phyloP scores from a whole-genome alignment of 495 filamentous ascomycete species.

The Neurospora intermedia region DNA sequence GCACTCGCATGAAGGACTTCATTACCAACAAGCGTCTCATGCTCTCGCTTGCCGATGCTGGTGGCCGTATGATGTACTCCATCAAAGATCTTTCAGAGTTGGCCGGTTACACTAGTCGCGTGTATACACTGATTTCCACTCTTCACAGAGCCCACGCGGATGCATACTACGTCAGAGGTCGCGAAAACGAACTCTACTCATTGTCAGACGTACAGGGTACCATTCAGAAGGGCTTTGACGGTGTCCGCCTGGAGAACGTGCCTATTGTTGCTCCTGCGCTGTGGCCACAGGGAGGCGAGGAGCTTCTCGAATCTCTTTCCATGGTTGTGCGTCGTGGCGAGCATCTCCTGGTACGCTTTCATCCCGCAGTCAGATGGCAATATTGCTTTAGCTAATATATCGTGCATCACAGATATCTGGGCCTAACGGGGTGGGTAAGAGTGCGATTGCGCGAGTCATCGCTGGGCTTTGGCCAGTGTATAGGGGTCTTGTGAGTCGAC shows the following conservation, averaged over 20 bases:
- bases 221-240: constrained; percentile 86
- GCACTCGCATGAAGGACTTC: constrained; percentile 92
- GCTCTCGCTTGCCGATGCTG: constrained; percentile 94
- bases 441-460: constrained; percentile 75
- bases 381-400: neutral
- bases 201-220: constrained; percentile 87
- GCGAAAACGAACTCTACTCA: constrained; percentile 70
- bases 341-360: constrained; percentile 56
- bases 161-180: constrained; percentile 64
- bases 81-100: constrained; percentile 97
- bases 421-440: constrained; percentile 91
- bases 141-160: constrained; percentile 88
- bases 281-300: constrained; percentile 77
- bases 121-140: constrained; percentile 89
- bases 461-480: constrained; percentile 96
- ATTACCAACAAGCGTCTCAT: constrained; percentile 98
- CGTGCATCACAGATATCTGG: constrained; percentile 55
- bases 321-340: constrained; percentile 82
- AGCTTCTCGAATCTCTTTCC: constrained; percentile 78
- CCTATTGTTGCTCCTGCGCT: constrained; percentile 82
- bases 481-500: constrained; percentile 75
- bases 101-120: constrained; percentile 87
- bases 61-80: constrained; percentile 97
- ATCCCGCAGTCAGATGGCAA: neutral
- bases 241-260: constrained; percentile 85